Evolutionary conservation across 352 stramenopile species (phyloP).

Genomic region (Blastocystis sp.): DNA sequence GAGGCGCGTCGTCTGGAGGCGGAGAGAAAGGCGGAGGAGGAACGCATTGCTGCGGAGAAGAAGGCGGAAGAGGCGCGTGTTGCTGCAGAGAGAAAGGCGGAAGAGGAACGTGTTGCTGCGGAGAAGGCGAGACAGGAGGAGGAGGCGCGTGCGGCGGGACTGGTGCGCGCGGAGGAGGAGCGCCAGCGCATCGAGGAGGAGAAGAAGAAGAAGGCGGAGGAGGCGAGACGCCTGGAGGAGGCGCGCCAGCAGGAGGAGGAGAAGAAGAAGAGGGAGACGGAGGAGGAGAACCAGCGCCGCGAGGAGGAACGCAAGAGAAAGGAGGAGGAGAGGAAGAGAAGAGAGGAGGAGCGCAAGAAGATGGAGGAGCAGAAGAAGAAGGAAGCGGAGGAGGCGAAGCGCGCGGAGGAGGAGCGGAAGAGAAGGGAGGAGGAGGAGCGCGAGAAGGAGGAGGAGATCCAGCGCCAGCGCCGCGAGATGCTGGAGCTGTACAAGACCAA

Average conservation of each 20-base stretch:
- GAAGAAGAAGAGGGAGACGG: neutral
- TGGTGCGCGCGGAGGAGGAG: conserved; percentile 7
- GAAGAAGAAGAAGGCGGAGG: neutral
- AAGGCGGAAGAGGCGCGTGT: neutral
- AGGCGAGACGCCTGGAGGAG: neutral
- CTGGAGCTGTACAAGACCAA: conserved; percentile 39
- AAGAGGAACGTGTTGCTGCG: neutral
- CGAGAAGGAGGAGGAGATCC: neutral
- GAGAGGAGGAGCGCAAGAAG: too few species aligned
- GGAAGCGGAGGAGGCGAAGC: neutral
- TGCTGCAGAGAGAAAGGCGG: neutral
- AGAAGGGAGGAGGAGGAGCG: neutral
- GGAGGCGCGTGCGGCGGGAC: neutral
- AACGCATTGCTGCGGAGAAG: neutral
- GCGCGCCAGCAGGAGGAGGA: conserved; percentile 10
- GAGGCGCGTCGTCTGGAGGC: neutral
- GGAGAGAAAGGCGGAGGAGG: conserved; percentile 4
- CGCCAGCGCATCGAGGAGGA: neutral
- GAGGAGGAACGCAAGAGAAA: neutral
- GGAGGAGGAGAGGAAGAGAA: neutral
- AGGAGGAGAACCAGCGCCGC: neutral
- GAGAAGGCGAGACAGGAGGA: conserved; percentile 15
- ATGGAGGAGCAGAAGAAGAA: neutral
- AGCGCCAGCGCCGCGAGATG: conserved; percentile 33
- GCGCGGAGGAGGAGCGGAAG: neutral